phyloP scores from a whole-genome alignment of 177 flowering plant species.

The Tripterygium wilfordii region DNA sequence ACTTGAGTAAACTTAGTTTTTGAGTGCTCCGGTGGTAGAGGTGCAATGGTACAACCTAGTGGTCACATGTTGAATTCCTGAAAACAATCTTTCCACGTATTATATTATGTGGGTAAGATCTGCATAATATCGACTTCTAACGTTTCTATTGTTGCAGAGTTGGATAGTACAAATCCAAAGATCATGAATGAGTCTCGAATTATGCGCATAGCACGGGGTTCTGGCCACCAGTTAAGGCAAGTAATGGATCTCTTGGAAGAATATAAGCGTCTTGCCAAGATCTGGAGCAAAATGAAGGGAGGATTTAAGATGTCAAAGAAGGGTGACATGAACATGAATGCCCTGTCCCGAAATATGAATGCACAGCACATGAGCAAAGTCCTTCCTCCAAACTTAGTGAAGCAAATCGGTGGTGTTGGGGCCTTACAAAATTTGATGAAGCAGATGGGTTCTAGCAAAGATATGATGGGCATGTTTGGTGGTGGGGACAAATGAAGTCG shows the following conservation, averaged over 20 bases:
- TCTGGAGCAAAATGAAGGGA: conserved; percentile 98
- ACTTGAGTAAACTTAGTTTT: neutral
- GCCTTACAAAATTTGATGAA: conserved; percentile 93
- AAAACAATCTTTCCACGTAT: too few relatives aligned
- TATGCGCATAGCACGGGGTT: conserved; percentile 85
- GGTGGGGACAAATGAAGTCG: conserved; percentile 58
- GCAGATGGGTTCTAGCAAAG: conserved; percentile 84
- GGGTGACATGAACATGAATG: conserved; percentile 98
- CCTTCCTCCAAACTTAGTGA: conserved; percentile 89
- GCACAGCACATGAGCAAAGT: conserved; percentile 96
- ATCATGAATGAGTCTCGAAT: conserved; percentile 84
- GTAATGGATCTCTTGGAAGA: conserved; percentile 95
- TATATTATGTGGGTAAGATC: too few relatives aligned
- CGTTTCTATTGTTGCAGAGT: conserved; percentile 42
- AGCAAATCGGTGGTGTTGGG: conserved; percentile 96
- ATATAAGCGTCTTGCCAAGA: conserved; percentile 90
- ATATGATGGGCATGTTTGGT: conserved; percentile 94
- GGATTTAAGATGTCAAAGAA: conserved; percentile 86
- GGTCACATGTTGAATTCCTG: too few relatives aligned
- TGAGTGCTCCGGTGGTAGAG: too few relatives aligned
- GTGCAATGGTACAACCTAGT: too few relatives aligned
- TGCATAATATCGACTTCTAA: too few relatives aligned
- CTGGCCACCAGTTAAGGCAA: conserved; percentile 66
- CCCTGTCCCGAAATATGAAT: conserved; percentile 82
- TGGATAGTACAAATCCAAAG: conserved; percentile 93